These are phyloP conservation scores for Pseudocercospora pini-densiflorae DNA, from an alignment of 2,329 filamentous ascomycete species.

Conservation along the genomic window DNA sequence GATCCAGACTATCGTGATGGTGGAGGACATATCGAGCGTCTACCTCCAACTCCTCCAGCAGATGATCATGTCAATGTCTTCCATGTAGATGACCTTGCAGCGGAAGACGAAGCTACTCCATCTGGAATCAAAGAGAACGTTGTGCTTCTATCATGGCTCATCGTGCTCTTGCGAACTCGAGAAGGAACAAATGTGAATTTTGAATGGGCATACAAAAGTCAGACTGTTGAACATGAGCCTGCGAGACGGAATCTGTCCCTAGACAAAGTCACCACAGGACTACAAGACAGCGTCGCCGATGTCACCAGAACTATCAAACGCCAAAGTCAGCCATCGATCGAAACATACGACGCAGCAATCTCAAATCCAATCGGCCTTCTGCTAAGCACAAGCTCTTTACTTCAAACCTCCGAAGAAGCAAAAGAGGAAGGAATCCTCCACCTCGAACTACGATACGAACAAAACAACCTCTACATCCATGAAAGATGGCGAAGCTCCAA, in stretches of 20 bases:
- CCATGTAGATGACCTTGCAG: not conserved
- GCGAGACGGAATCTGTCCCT: not conserved
- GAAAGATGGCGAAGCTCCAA: not conserved
- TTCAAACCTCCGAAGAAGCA: not conserved
- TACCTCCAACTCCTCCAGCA: not conserved
- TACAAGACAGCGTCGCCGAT: not conserved
- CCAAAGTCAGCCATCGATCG: not conserved
- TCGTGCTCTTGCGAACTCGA: conserved; percentile 1
- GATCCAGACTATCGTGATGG: not conserved
- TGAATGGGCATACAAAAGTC: conserved; percentile 1
- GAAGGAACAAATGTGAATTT: not conserved
- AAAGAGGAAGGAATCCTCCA: conserved; percentile 8
- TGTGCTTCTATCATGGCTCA: conserved; percentile 2
- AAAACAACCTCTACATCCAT: not conserved
- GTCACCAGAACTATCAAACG: not conserved
- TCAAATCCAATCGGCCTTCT: not conserved
- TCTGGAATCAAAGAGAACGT: not conserved
- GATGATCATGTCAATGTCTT: not conserved
- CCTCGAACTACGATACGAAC: not conserved
- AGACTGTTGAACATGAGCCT: not conserved
- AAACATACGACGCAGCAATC: not conserved
- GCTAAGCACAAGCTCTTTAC: conserved; percentile 1
- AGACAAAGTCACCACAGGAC: not conserved
- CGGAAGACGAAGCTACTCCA: not conserved
- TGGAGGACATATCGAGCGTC: not conserved